Evolutionary conservation across 192 early-diverging fungal species (phyloP), one percentile per base, ranked within the genome.

Genomic region (Spinellus fusiger): DNA sequence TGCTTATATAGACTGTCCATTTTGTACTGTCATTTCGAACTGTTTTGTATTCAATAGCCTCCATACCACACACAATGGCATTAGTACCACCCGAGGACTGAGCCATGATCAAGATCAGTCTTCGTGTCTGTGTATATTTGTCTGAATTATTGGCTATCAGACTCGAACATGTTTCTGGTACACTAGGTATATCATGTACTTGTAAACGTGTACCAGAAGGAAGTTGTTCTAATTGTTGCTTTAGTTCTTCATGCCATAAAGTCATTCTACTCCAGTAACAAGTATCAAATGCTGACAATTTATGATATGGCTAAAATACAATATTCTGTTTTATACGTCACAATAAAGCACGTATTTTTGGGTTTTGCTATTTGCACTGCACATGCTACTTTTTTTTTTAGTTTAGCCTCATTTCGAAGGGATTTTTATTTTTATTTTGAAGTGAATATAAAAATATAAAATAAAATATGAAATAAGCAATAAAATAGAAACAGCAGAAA

Each of bases 1-100:
- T 79, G 13, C 74, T 66, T 44, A 79, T 65, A 31, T 79, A 79
- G 4, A 72, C 58, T 23, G 34, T 9, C 1, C 15, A 6, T 23
- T 25, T 12, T 5, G 28, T 47, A 5, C 12, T 12, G 22, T 20
- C 49, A 16, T 61, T 32, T 1, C 8, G 6, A 32, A 37, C 9
- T 38, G 29, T 20, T 33, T 31, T 53, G 18, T 66, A 66, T 31
- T 66, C 64, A 46, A 59, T 59, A 15, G 49, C 28, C 20, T 66
- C 64, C 34, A 66, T 22, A 5, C 64, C 64, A 33, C 64, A 66
- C 15, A 66, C 56, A 29, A 66, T 46, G 15, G 57, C 57, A n/a
- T 44, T 44, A 3, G 40, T 12, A 44, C 10, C 3, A 33, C 48
- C 59, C 18, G 33, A 16, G 5, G 48, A n/a, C 18, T 61, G 22